A percentile compares a stretch with the other conserved stretches of the same genome.
Conservation (phyloP, 2,329 filamentous ascomycete species). For the Byssothecium circinans region DNA sequence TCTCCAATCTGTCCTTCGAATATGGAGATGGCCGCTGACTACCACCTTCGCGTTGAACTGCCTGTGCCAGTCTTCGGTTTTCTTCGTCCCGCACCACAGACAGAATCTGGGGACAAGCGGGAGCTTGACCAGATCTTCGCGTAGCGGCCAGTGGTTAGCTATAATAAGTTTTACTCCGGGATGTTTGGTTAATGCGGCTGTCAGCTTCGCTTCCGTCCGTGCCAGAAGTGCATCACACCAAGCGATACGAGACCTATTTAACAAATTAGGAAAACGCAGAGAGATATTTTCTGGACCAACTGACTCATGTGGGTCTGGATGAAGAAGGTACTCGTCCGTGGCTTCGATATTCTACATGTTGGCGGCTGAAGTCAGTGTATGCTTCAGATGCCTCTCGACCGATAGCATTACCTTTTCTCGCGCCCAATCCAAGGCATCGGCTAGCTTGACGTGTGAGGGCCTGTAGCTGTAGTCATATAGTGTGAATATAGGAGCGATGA, state of each 20-base stretch:
- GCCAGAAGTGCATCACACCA: constrained; percentile 34
- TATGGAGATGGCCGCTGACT: constrained; percentile 51
- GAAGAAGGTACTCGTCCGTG: constrained; percentile 50
- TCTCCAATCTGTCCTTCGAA: constrained; percentile 51
- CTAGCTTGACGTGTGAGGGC: constrained; percentile 52
- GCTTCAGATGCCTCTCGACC: too few relatives aligned
- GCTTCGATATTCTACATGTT: constrained; percentile 49
- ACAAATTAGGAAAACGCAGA: too few relatives aligned
- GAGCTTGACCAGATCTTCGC: constrained; percentile 50
- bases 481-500: constrained; percentile 61
- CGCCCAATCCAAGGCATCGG: constrained; percentile 52
- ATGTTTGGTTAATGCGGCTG: constrained; percentile 31
- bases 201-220: constrained; percentile 46
- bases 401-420: too few relatives aligned
- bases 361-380: too few relatives aligned
- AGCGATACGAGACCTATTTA: too few relatives aligned
- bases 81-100: constrained; percentile 52
- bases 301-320: constrained; percentile 50
- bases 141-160: constrained; percentile 52
- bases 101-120: constrained; percentile 47
- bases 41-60: constrained; percentile 51
- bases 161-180: constrained; percentile 46
- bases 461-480: constrained; percentile 64
- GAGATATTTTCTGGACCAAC: too few relatives aligned
- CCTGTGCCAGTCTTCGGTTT: constrained; percentile 51